Percentiles rank a stretch among this genome's conserved stretches.
Evolutionary conservation across 257 asterid species (phyloP).

Genomic region (Perilla frutescens): DNA sequence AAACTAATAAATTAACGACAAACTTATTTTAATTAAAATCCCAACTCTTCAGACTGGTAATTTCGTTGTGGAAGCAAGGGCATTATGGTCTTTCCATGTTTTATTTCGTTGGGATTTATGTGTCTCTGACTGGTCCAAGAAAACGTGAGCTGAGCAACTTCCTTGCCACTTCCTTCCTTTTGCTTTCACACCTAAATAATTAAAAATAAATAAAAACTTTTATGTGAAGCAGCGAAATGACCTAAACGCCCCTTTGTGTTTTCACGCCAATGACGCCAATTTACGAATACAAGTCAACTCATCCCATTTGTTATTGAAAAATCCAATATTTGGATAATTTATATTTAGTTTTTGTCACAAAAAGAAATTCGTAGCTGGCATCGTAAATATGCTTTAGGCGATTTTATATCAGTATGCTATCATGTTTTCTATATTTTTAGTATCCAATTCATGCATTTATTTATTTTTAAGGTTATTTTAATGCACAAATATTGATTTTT

Average conservation of each 20-base stretch:
- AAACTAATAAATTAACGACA: no score
- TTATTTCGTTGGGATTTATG: background rate
- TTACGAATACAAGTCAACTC: background rate
- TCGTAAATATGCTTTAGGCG: no score
- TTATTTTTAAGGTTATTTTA: no score
- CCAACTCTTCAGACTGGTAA: no score
- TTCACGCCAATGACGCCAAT: background rate
- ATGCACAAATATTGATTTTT: no score
- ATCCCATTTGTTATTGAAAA: background rate
- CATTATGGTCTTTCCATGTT: constrained; percentile 6
- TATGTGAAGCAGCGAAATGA: background rate
- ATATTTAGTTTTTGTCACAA: no score
- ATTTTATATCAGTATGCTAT: no score
- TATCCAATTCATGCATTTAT: no score
- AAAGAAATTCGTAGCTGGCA: no score
- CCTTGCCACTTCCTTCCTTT: constrained; percentile 25
- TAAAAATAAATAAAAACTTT: background rate
- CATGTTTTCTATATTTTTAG: no score
- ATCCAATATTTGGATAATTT: background rate
- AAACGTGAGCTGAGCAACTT: constrained; percentile 3
- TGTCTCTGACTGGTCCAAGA: background rate
- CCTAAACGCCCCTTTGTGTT: background rate
- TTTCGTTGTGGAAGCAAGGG: background rate
- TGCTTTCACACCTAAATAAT: constrained; percentile 28
- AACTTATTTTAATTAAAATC: no score